phyloP scores from a whole-genome alignment of 148 eudicot species.

The Pouteria glomerata region DNA sequence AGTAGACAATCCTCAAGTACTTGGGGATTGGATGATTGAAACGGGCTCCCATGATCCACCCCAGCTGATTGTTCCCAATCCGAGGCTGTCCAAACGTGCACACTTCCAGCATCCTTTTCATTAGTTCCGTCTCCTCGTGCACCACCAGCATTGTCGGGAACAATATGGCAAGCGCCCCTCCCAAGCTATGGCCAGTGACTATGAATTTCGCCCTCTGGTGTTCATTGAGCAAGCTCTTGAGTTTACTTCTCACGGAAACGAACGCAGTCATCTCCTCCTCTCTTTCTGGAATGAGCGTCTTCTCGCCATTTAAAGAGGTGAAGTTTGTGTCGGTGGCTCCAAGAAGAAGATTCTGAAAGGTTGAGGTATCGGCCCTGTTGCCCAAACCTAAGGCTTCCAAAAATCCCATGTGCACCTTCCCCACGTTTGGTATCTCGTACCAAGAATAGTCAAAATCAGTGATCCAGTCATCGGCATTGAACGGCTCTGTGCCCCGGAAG shows the following conservation, averaged over 20 bases:
- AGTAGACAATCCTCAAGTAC: slow-evolving; percentile 51
- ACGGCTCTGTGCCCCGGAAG: slow-evolving; percentile 63
- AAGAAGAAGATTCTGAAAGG: slow-evolving; percentile 25
- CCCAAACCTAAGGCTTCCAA: slow-evolving; percentile 61
- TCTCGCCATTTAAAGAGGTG: not conserved
- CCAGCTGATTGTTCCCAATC: slow-evolving; percentile 42
- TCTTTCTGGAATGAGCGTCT: slow-evolving; percentile 18
- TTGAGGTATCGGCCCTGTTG: slow-evolving; percentile 32
- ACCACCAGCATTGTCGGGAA: slow-evolving; percentile 43
- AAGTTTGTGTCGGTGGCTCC: not conserved
- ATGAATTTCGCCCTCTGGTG: slow-evolving; percentile 48
- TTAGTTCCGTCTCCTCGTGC: slow-evolving; percentile 35
- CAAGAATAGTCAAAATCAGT: slow-evolving; percentile 62
- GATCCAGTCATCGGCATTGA: slow-evolving; percentile 60
- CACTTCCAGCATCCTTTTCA: slow-evolving; percentile 35
- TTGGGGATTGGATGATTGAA: slow-evolving; percentile 21
- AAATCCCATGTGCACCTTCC: slow-evolving; percentile 62
- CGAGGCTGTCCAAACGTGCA: slow-evolving; percentile 56
- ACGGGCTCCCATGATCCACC: slow-evolving; percentile 36
- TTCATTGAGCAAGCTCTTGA: slow-evolving; percentile 37
- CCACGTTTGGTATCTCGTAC: slow-evolving; percentile 50
- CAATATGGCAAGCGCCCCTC: slow-evolving; percentile 55
- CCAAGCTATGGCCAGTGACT: slow-evolving; percentile 54
- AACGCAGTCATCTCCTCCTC: slow-evolving; percentile 44
- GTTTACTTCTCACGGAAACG: slow-evolving; percentile 37